Conservation (phyloP, 805 yeast species). For the Candida orba region DNA sequence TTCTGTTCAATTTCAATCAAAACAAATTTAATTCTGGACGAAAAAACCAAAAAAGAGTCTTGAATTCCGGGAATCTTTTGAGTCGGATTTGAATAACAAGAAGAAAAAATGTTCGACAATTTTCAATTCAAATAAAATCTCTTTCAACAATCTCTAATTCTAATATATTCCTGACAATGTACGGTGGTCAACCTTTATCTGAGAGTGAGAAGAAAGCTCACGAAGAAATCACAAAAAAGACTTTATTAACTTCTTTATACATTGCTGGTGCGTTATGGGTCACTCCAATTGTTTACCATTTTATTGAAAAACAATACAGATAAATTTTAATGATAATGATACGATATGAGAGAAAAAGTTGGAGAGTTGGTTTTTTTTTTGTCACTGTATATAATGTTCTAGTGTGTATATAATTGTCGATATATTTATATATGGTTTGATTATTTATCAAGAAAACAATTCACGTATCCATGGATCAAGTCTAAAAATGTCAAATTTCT, state of each 20-base stretch:
- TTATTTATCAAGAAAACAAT: no score
- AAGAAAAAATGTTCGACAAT: no score
- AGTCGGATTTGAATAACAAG: no score
- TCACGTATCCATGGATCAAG: slow-evolving; percentile 16
- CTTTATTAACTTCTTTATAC: slow-evolving; percentile 52
- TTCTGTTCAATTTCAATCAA: no score
- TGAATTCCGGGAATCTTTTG: no score
- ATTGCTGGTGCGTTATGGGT: slow-evolving; percentile 58
- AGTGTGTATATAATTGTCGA: not conserved
- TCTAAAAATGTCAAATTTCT: slow-evolving; percentile 9
- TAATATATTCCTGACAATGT: no score
- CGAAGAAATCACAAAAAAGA: slow-evolving; percentile 52
- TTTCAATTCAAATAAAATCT: no score
- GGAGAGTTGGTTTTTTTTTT: no score
- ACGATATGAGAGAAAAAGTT: not conserved
- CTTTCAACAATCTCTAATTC: no score
- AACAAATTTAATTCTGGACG: no score
- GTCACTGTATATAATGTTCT: not conserved
- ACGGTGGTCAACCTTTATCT: slow-evolving; percentile 46
- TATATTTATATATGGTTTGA: no score
- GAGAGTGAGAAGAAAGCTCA: slow-evolving; percentile 65
- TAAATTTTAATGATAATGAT: slow-evolving; percentile 1
- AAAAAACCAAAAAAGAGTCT: no score
- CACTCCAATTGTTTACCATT: slow-evolving; percentile 49
- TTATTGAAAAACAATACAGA: slow-evolving; percentile 41